These are phyloP conservation scores for Kodamaea jinghongensis DNA, from an alignment of 805 yeast species.

Conservation along the genomic window DNA sequence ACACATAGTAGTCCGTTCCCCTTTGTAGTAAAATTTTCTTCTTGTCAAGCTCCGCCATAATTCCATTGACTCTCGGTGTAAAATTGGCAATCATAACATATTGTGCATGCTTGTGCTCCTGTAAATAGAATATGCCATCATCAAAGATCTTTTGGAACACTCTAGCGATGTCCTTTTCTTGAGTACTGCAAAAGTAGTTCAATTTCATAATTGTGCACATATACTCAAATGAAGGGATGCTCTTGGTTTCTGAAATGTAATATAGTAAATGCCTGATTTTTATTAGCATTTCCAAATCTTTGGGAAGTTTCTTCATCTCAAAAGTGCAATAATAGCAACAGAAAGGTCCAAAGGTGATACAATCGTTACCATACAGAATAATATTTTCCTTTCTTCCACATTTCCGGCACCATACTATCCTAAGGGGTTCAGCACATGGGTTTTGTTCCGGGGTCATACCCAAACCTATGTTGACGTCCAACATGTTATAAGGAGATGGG, in stretches of 20 bases:
- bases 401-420: slow-evolving; percentile 18
- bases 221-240: slow-evolving; percentile 1
- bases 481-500: background rate
- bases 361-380: slow-evolving; percentile 30
- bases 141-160: slow-evolving; percentile 1
- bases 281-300: slow-evolving; percentile 27
- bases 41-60: background rate
- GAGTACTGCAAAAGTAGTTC: no score
- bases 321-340: slow-evolving; percentile 19
- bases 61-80: background rate
- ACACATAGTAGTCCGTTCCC: no score
- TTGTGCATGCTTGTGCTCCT: background rate
- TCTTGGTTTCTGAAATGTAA: slow-evolving; percentile 16
- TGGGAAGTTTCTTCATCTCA: slow-evolving; percentile 19
- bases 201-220: background rate
- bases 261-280: slow-evolving; percentile 34
- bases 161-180: background rate
- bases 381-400: slow-evolving; percentile 33
- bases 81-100: background rate
- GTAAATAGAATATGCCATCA: slow-evolving; percentile 1
- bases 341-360: slow-evolving; percentile 4
- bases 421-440: slow-evolving; percentile 11
- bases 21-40: background rate
- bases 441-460: background rate
- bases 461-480: background rate